Base-by-base conservation (phyloP, 2,329 filamentous ascomycete genomes). In the Atkinsonella hypoxylon region DNA sequence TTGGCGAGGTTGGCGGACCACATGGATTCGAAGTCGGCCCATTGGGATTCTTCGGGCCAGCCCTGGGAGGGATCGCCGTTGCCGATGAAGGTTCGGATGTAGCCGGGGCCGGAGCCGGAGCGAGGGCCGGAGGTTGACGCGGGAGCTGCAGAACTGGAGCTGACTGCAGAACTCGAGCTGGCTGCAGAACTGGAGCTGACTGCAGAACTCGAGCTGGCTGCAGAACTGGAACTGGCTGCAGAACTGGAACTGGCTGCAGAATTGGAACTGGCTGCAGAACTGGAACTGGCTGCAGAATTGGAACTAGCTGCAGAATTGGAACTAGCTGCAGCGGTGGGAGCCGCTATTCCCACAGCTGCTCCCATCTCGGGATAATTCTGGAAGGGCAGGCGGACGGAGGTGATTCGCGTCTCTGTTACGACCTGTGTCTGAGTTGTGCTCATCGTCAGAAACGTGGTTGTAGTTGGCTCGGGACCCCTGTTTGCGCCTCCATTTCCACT, bases 1-100 rank as follows among this genome's bases (percentile, higher is more conserved):
- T 39, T 3, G 42, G 45, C 44, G 51, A 56, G 56, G 61, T 60
- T 42, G 55, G 41, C 6, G 42, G 45, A 34, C 50, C 50, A 62
- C 61, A 64, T 62, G 43, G 58, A 54, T 36, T 58, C 53, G 51
- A 62, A 64, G 26, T 57, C 59, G 10, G 62, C 56, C 64, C 64
- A 67, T 31, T 56, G 44, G 48, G 54, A 49, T 30, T 54, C 47
- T 8, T 53, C 45, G 8, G 65, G 65, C 65, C 65, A 67, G 43
- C 64, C 64, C 13, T 44, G 32, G 1, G 50, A 39, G 20, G 40
- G 15, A 17, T 22, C 36, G 22, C 50, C 50, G 34, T 18, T 45
- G 31, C 50, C 50, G 38, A 13, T 31, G n/a, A 47, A 51, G 17
- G 44, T 22, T 10, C 32, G 0, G 13, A 49, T 17, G 44, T 47